Evolutionary conservation across 345 rosid species (phyloP), one percentile per base, ranked within the genome.

Genomic region (Raphanus sativus): DNA sequence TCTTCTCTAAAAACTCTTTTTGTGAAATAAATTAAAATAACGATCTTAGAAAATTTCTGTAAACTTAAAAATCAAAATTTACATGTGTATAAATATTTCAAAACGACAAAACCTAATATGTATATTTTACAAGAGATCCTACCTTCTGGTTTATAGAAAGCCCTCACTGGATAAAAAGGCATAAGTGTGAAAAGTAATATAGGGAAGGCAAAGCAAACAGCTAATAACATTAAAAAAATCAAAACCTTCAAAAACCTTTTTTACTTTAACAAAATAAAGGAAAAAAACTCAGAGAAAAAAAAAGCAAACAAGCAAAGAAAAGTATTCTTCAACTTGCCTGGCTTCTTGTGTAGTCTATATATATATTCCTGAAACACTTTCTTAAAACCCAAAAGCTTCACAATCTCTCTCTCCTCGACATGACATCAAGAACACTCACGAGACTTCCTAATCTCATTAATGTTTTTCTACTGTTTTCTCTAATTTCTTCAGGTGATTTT

Each of bases 241-340:
- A 59, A 50, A 62, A 85, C 63, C 77, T 79, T 74, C 70, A 68
- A 60, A 45, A 79, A 79, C 75, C 67, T 69, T 74, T 69, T 69
- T 74, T 69, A 11, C 40, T 73, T 73, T 25, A 69, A 64, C 24
- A 56, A 56, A 56, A 2, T 1, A 8, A 8, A 17, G 21, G 34
- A 3, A 17, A 55, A 38, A 55, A 77, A 3, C 30, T 8, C 30
- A 10, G 62, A 28, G 48, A 62, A 67, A 72, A 66, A 58, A 58
- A 58, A 65, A 59, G 59, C 87, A 81, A 71, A 80, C 88, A 89
- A 85, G 91, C 83, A 83, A 91, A 89, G 93, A 77, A 87, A 87
- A 79, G 89, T 84, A 89, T 86, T 86, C 83, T 62, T 63, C 66
- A 60, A 38, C 74, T 69, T 70, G 72, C 67, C 60, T 58, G 30